Evolutionary conservation across 192 early-diverging fungal genomes (phyloP), one percentile per base, ranked within the genome.

Genomic region (Umbelopsis vinacea): DNA sequence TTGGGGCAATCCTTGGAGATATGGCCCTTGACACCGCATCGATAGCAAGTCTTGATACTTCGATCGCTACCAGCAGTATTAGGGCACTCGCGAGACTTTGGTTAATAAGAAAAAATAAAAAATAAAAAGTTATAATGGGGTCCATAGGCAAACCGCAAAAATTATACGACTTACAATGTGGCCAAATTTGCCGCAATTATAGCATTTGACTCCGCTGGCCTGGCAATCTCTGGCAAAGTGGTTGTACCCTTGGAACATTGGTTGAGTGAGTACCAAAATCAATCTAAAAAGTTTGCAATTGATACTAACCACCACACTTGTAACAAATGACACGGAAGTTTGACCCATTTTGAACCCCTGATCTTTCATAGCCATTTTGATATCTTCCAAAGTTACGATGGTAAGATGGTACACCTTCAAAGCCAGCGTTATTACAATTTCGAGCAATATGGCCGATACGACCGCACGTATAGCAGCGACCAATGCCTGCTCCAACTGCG

Each of bases 171-270:
- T 82, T 75, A 85, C 86, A 72, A 85, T 81, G 52, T 87, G 86
- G 1, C 86, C 86, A 70, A 83, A 85, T n/a, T 73, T 68, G 29
- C 74, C 80, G 14, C 86, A 88, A 50, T 85, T 84, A 47, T 86
- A 88, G 68, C 86, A 88, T 53, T 84, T 81, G 24, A 84, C 83
- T n/a, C 83, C 78, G 43, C 23, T 77, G 21, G 86, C 86, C 71
- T 83, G 78, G 68, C 86, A 87, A 50, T 87, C 84, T 33, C 79
- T 74, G 48, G 86, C 84, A 71, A 75, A 84, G 52, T 88, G 86
- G 52, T 88, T 88, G 46, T 72, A 69, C 3, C 82, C 72, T 67
- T 63, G 19, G 4, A 17, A 60, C 12, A 45, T 7, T 15, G 7
- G 2, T 22, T 43, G 45, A 72, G 14, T 60, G 45, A 72, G 14